Conservation (phyloP, 2,329 filamentous ascomycete genomes). For the Epichloe sp. region DNA sequence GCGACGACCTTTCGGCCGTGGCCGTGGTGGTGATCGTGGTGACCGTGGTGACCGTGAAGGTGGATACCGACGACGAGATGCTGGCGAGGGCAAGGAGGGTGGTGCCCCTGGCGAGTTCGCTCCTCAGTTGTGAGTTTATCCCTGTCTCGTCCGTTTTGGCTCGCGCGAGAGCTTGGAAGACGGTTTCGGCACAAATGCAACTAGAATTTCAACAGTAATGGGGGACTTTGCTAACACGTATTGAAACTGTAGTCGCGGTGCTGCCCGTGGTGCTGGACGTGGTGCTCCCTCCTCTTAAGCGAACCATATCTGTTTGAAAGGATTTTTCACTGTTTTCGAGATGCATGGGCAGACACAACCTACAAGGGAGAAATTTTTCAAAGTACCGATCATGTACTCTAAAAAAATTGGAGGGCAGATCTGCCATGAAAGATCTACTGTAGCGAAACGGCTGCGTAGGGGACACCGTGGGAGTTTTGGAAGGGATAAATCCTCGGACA, state of each 20-base stretch:
- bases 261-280: constrained; percentile 69
- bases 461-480: constrained; percentile 31
- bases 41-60: constrained; percentile 70
- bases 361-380: background rate
- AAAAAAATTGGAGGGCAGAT: constrained; percentile 28
- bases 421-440: constrained; percentile 20
- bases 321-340: constrained; percentile 27
- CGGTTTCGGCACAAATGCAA: too few relatives aligned
- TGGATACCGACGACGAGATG: constrained; percentile 84
- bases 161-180: background rate
- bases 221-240: background rate
- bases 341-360: constrained; percentile 24
- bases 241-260: constrained; percentile 52
- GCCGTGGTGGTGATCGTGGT: constrained; percentile 48
- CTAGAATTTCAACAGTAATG: background rate
- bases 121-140: constrained; percentile 63
- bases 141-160: background rate
- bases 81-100: constrained; percentile 78
- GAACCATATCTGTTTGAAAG: constrained; percentile 23
- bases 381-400: constrained; percentile 33
- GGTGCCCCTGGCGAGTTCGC: constrained; percentile 84
- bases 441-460: constrained; percentile 22
- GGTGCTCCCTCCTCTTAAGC: constrained; percentile 55
- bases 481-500: constrained; percentile 34
- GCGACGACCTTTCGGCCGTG: constrained; percentile 73